Evolutionary conservation across 306 rosid species (phyloP), one percentile per base, ranked within the genome.

Genomic region (Abrus precatorius): DNA sequence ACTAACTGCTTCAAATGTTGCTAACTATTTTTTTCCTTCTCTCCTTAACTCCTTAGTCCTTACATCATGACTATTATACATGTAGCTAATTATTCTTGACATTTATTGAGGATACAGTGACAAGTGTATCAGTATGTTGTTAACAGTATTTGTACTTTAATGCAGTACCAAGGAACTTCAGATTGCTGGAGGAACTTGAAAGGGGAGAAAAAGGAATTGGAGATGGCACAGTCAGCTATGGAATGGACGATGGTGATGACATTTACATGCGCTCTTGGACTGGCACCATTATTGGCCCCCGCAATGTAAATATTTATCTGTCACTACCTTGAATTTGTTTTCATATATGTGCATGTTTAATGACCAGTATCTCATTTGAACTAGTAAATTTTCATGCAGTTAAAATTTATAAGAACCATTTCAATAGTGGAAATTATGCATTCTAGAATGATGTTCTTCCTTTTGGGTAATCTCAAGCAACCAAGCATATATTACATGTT

Each of bases 231-330:
- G 97, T 93, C 47, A 93, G 97, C 88, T 93, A 93, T 83, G 99
- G 99, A 61, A 96, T 96, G 99, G 99, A 96, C 28, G 99, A 96
- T 5, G 98, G 99, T 61, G 99, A 96, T 78, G 99, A 96, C 84
- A 96, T 96, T 84, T 93, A 92, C 89, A 96, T 96, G 99, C 93
- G 93, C 66, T 91, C 96, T 52, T 91, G 96, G 96, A 91, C 96
- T 49, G 96, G 96, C 77, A 91, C 99, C 85, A 80, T 96, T 45
- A 96, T 96, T 81, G 99, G 99, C 59, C 99, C 99, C 70, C 99
- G 93, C 75, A 96, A 96, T 89, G 99, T 96, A 93, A 86, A 73
- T 65, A 75, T 41, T 67, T 69, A 11, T 61, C 32, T 48, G 30
- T 32, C 43, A 41, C 70, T 3, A 33, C 33, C 6, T 33, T 7